Base-by-base conservation (phyloP, 805 yeast genomes). In the Suhomyces canberraensis region DNA sequence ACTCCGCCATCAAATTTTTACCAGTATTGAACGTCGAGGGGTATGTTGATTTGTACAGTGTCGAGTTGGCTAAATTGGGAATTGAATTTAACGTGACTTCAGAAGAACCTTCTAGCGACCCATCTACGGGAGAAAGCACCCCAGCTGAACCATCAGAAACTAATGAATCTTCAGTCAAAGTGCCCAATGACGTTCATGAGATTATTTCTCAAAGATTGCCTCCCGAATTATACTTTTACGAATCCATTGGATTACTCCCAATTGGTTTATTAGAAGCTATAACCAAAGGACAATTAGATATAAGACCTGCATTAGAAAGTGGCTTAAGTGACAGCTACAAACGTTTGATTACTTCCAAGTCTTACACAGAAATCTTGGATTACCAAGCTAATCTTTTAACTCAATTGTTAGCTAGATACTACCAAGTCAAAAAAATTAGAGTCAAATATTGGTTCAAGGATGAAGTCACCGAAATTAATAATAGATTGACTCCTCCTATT, bases 201-300 rank as follows among this genome's bases (percentile, higher is more conserved):
- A 75, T 89, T 31, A 72, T 93, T 33, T 88, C 95, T 8, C 87
- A 84, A 57, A 76, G 90, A 53, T 67, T 93, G 35, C 95, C 97
- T 2, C 84, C 87, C 36, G 98, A 90, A 60, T 71, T 84, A 28
- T 82, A 78, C 51, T 89, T 82, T 55, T 93, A 88, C 58, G 78
- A 78, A 53, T 82, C 95, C 1, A 59, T 84, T 40, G 98, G 97
- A 1, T 55, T 90, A 16, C 64, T 84, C 9, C 76, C 81, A 6
- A 62, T 81, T 4, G 79, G 78, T 39, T 57, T 86, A 16, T 71
- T 83, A 28, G 84, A 82, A 44, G 76, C 88, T 0, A 68, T 90
- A 14, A 71, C 82, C 1, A 77, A 77, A 40, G 93, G 88, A 2
- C 61, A 66, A 22, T 74, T 76, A 42, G 65, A 73, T 21, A 81